Evolutionary conservation across 2,329 filamentous ascomycete species (phyloP), one percentile per base, ranked within the genome.

Genomic region (Cordyceps farinosa): DNA sequence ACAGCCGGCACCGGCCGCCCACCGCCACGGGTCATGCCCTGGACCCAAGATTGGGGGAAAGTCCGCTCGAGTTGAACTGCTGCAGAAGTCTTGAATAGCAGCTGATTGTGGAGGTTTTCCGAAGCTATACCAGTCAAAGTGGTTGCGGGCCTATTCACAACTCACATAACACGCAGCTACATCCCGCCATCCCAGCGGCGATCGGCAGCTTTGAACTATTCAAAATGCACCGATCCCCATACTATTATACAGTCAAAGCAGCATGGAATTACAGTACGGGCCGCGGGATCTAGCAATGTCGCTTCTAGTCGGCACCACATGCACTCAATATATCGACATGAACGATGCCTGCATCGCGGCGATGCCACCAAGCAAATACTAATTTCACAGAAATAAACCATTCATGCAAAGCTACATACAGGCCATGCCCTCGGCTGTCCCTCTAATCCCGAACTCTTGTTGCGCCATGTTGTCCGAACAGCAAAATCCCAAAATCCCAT

Each of bases 401-500:
- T 59, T 44, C 5, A 48, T 50, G 44, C 51, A 47, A 52, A 42
- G n/a, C 27, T 40, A 55, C 22, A 40, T 30, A 32, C 51, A 62
- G 36, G 50, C 38, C 54, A 27, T 55, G 22, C 59, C 27, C 42
- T 50, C 32, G 27, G 27, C 22, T 45, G 22, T 55, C 17, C 38
- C 30, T 53, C 32, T 38, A 40, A 61, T n/a, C 8, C 51, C n/a
- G 3, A 36, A 48, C 51, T 47, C 36, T 29, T 62, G 29, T 62
- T 61, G 32, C 59, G 59, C 59, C 59, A 42, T 55, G 10, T 44
- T 45, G 36, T 38, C 22, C 48, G 15, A 61, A 54, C 32, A 53
- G 29, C 30, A 52, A 50, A 40, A 13, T 40, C 22, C 56, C 56
- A 38, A 40, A 27, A 15, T 34, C 27, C 32, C 10, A 40, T 9